phyloP scores from a whole-genome alignment of 2,329 filamentous ascomycete genomes.

The Botrytis fabae region DNA sequence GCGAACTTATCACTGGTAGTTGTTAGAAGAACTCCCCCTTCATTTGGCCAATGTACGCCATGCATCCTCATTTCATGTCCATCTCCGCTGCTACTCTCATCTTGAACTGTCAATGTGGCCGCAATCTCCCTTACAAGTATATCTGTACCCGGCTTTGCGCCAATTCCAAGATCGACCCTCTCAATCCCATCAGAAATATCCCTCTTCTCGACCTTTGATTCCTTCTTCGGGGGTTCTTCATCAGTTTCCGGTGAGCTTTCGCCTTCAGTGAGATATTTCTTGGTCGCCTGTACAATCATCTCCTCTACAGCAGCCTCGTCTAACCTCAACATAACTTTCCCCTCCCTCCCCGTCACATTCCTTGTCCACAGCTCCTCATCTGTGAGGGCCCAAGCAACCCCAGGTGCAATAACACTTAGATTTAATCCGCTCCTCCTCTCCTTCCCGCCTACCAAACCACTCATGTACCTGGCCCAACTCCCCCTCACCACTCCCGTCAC shows the following conservation, averaged over 20 bases:
- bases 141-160: constrained; percentile 40
- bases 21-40: constrained; percentile 76
- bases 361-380: constrained; percentile 62
- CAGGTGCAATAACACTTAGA: constrained; percentile 62
- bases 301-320: constrained; percentile 46
- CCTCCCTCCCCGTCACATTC: constrained; percentile 75
- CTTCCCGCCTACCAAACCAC: constrained; percentile 30
- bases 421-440: constrained; percentile 53
- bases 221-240: neutral
- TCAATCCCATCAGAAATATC: constrained; percentile 18
- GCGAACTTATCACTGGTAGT: constrained; percentile 93
- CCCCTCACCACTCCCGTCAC: constrained; percentile 41
- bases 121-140: constrained; percentile 62
- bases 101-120: constrained; percentile 70
- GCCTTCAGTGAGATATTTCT: constrained; percentile 21
- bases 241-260: neutral
- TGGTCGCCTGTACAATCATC: constrained; percentile 24
- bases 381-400: constrained; percentile 62
- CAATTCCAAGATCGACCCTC: neutral
- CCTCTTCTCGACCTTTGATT: neutral
- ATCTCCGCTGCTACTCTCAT: constrained; percentile 66
- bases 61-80: constrained; percentile 79
- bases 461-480: constrained; percentile 37
- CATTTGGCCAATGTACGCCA: constrained; percentile 82
- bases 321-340: constrained; percentile 69